These are phyloP conservation scores for Exophiala sp. DNA, from an alignment of 2,329 filamentous ascomycete genomes.

Conservation along the genomic window DNA sequence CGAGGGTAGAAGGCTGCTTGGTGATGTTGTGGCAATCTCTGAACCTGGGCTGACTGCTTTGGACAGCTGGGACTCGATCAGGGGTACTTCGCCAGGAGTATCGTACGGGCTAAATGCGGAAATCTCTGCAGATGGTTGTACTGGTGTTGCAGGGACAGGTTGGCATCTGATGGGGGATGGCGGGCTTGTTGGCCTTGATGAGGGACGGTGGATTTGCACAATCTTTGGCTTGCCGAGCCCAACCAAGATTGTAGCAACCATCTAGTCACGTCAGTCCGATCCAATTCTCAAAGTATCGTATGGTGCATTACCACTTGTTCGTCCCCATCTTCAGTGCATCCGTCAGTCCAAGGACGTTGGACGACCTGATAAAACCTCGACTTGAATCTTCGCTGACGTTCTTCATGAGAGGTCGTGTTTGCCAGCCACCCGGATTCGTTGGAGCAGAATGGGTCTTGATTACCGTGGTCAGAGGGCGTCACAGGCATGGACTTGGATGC, in stretches of 20 bases:
- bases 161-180: neutral
- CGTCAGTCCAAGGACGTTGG: conserved; percentile 11
- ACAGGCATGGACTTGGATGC: conserved; percentile 13
- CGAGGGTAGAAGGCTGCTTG: conserved; percentile 5
- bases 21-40: neutral
- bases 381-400: conserved; percentile 18
- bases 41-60: neutral
- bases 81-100: conserved; percentile 16
- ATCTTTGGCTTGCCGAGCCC: conserved; percentile 27
- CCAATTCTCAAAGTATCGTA: neutral
- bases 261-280: conserved; percentile 11
- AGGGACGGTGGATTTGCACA: conserved; percentile 25
- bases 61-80: conserved; percentile 2
- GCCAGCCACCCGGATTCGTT: conserved; percentile 25
- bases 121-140: conserved; percentile 12
- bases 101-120: conserved; percentile 26
- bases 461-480: conserved; percentile 10
- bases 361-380: conserved; percentile 22
- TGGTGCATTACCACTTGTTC: conserved; percentile 17
- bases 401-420: conserved; percentile 18
- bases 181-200: conserved; percentile 6
- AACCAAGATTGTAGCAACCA: conserved; percentile 24
- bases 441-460: conserved; percentile 4
- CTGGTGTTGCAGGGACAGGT: conserved; percentile 15
- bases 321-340: neutral